phyloP scores from a whole-genome alignment of 164 flowering plant genomes.

The Liriodendron chinense region DNA sequence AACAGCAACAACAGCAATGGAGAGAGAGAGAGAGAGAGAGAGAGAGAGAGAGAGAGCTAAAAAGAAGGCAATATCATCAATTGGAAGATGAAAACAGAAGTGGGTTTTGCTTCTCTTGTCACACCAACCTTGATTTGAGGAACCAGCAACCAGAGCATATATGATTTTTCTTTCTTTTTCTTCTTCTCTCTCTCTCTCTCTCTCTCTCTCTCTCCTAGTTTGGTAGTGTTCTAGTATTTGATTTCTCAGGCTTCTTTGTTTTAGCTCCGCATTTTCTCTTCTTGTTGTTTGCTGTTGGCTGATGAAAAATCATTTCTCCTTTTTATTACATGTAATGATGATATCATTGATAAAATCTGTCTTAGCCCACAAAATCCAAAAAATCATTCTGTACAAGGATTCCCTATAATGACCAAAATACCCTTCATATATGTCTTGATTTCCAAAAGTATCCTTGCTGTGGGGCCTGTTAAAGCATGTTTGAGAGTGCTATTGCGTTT shows the following conservation, averaged over 20 bases:
- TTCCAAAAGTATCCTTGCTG: not conserved
- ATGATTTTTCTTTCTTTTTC: slow-evolving; percentile 20
- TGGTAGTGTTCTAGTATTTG: not conserved
- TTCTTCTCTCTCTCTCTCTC: slow-evolving; percentile 1
- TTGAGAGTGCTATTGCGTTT: not conserved
- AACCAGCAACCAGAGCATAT: slow-evolving; percentile 23
- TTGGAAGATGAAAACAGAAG: not conserved
- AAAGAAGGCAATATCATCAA: not conserved
- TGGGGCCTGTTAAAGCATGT: not conserved
- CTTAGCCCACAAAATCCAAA: not conserved
- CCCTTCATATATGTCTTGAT: not conserved
- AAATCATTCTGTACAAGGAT: not conserved
- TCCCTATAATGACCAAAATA: not conserved
- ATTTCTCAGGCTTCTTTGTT: not conserved
- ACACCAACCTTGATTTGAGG: slow-evolving; percentile 30
- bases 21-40: not conserved
- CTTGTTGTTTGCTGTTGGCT: not conserved
- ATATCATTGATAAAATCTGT: not conserved
- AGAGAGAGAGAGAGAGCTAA: slow-evolving; percentile 1
- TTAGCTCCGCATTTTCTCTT: not conserved
- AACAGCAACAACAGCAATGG: not conserved
- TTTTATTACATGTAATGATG: not conserved
- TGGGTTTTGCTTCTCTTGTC: slow-evolving; percentile 5
- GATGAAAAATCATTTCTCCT: no score
- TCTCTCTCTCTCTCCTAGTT: not conserved